phyloP scores from a whole-genome alignment of 2,329 filamentous ascomycete genomes.

The Trichoderma atroviride region DNA sequence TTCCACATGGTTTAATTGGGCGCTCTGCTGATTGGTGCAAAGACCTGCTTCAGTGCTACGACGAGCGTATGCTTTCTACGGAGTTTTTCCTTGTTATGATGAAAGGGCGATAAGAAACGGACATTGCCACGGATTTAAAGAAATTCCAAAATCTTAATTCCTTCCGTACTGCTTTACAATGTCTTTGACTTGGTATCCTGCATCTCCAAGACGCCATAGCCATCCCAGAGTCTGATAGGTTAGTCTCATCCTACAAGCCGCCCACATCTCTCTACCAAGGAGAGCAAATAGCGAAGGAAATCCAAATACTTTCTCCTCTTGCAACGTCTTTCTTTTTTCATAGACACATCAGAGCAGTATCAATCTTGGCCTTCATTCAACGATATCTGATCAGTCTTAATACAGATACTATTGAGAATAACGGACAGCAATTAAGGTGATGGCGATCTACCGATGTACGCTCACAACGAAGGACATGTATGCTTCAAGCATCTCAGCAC shows the following conservation, averaged over 20 bases:
- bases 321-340: not conserved
- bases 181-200: not conserved
- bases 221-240: not conserved
- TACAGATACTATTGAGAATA: not conserved
- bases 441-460: not conserved
- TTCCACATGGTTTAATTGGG: not conserved
- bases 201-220: not conserved
- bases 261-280: too few species aligned
- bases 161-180: not conserved
- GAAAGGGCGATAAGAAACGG: not conserved
- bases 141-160: not conserved
- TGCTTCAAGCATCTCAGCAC: not conserved
- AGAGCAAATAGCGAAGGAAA: too few species aligned
- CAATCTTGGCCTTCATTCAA: not conserved
- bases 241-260: too few species aligned
- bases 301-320: not conserved
- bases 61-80: not conserved
- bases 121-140: not conserved
- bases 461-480: not conserved
- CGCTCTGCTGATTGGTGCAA: not conserved
- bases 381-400: not conserved
- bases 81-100: not conserved
- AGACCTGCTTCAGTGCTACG: too few species aligned
- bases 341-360: not conserved
- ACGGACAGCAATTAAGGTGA: not conserved